Percentiles rank a stretch among this genome's conserved stretches.
phyloP scores from a whole-genome alignment of 495 filamentous ascomycete species.

The Neurospora sp. region DNA sequence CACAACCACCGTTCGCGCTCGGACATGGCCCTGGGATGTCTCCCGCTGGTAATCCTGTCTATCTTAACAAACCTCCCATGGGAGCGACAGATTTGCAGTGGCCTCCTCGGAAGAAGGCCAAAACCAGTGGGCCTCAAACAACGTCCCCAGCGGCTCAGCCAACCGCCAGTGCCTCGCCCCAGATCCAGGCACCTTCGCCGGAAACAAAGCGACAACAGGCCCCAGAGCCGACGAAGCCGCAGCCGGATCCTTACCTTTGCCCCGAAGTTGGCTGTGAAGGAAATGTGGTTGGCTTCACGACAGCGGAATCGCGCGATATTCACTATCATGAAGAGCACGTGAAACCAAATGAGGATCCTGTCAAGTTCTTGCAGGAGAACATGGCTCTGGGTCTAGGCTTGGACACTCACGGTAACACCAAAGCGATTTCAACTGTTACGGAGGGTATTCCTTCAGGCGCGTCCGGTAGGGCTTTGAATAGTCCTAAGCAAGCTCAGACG shows the following conservation, averaged over 20 bases:
- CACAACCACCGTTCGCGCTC: conserved; percentile 57
- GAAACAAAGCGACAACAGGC: conserved; percentile 35
- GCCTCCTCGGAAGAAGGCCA: conserved; percentile 45
- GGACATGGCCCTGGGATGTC: conserved; percentile 50
- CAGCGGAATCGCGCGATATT: conserved; percentile 38
- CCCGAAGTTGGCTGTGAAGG: conserved; percentile 35
- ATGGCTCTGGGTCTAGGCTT: conserved; percentile 33
- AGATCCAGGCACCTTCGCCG: conserved; percentile 35
- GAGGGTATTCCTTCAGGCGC: background rate
- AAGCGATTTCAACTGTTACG: conserved; percentile 1
- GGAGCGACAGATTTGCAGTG: conserved; percentile 42
- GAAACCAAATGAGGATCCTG: conserved; percentile 42
- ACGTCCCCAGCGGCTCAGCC: conserved; percentile 16
- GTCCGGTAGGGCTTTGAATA: background rate
- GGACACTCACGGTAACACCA: conserved; percentile 36
- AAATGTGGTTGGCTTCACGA: conserved; percentile 39
- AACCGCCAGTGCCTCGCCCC: conserved; percentile 35
- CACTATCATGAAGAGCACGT: conserved; percentile 47
- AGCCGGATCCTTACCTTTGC: conserved; percentile 33
- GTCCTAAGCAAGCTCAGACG: conserved; percentile 36
- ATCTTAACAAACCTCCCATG: conserved; percentile 33
- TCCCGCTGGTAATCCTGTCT: conserved; percentile 57
- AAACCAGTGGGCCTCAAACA: conserved; percentile 23
- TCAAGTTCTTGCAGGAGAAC: conserved; percentile 37
- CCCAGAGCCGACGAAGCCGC: conserved; percentile 19